phyloP scores from a whole-genome alignment of 2,329 filamentous ascomycete species.

The Aspergillus ibericus region DNA sequence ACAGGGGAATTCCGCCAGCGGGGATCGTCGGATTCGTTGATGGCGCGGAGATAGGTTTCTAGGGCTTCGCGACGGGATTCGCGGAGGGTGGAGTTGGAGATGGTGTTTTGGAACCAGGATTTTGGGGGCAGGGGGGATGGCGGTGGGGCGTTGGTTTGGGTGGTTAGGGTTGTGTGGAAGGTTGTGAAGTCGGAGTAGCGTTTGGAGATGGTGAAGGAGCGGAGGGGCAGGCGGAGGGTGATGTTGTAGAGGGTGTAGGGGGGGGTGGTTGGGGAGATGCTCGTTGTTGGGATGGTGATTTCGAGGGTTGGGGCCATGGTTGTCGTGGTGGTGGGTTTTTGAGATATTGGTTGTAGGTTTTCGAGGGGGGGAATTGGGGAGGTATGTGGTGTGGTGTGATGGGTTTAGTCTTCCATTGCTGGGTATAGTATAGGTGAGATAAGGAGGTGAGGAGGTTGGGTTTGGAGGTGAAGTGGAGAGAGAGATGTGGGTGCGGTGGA shows the following conservation, averaged over 20 bases:
- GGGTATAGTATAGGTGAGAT: background rate
- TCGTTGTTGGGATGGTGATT: slow-evolving; percentile 52
- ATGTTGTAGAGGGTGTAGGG: slow-evolving; percentile 64
- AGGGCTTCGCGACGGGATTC: slow-evolving; percentile 58
- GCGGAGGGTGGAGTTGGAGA: slow-evolving; percentile 56
- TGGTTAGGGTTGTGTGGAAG: slow-evolving; percentile 54
- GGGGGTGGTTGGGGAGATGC: slow-evolving; percentile 49
- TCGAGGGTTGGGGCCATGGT: slow-evolving; percentile 46
- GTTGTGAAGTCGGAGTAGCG: slow-evolving; percentile 64
- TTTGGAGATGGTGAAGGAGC: slow-evolving; percentile 59
- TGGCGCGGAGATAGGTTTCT: slow-evolving; percentile 59
- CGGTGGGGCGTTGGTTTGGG: slow-evolving; percentile 53
- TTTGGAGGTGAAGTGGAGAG: background rate
- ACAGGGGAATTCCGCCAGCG: slow-evolving; percentile 59
- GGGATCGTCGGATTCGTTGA: slow-evolving; percentile 56
- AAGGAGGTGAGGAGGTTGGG: background rate
- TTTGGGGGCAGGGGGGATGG: slow-evolving; percentile 59
- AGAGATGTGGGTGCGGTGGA: background rate
- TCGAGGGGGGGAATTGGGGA: background rate
- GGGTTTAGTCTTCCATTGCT: background rate
- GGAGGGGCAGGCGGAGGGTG: slow-evolving; percentile 60
- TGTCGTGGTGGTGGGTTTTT: background rate
- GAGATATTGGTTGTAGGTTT: background rate
- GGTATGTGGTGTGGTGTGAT: background rate
- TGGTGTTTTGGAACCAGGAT: slow-evolving; percentile 60